Evolutionary conservation across 352 stramenopile species (phyloP), one percentile per base, ranked within the genome.

Genomic region (Globisporangium middletonii): DNA sequence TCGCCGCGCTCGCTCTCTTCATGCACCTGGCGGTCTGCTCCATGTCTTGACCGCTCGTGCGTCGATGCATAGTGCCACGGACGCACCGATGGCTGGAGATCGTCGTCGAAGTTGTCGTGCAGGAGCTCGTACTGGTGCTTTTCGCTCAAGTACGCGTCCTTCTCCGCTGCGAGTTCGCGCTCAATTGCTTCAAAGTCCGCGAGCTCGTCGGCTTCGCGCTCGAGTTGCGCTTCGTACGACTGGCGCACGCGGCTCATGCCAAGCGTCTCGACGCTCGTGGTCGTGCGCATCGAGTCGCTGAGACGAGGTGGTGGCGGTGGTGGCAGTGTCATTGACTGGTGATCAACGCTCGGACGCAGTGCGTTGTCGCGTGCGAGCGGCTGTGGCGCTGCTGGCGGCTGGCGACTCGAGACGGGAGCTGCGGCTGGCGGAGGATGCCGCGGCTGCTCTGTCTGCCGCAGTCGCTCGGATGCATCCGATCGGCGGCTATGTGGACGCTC

Each of bases 181-280:
- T 92, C 83, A 33, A 92, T 77, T 6, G 78, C 79, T 65, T 92
- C 83, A 64, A 92, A 91, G 46, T 86, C 79, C 0, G 83, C 83
- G 42, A 92, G 70, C n/a, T 89, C 83, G 42, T 88, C 67, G 1
- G 83, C 83, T 57, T 92, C 80, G 44, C 68, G 71, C 38, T 84
- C 65, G 27, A 72, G 60, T 27, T 75, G 76, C 6, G 65, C 74
- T 53, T 88, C 80, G 42, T 72, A 90, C 13, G 78, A 86, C 28
- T 75, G 68, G 3, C 75, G 64, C 30, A 89, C 68, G 7, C 59
- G 53, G 48, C 63, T 78, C 72, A 89, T 85, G 8, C 68, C 72
- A 30, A 89, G 65, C 4, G 74, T 75, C n/a, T 89, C 81, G 6
- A 79, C 68, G 57, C 75, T 88, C 9, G 63, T 63, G 2, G 64